Conservation (phyloP, 2,329 filamentous ascomycete species). For the Microsporum audouinii region DNA sequence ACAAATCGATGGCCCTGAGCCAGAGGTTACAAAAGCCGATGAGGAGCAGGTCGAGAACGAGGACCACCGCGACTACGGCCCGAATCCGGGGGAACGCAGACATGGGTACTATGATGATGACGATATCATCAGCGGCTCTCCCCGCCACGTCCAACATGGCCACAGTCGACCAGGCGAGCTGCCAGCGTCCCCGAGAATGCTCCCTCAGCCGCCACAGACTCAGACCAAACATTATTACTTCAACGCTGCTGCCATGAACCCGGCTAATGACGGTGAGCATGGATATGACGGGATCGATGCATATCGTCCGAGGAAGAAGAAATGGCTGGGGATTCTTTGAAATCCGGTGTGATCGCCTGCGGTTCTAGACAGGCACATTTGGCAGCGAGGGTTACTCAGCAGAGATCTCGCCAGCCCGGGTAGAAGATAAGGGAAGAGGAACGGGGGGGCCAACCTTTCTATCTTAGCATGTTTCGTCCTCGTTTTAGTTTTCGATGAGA, state of each 20-base stretch:
- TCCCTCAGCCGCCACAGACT: not conserved
- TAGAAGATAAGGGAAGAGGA: not conserved
- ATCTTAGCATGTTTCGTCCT: not conserved
- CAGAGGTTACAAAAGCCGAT: not conserved
- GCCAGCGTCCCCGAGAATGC: not conserved
- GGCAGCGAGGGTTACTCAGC: not conserved
- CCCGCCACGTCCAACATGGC: not conserved
- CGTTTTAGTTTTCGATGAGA: not conserved
- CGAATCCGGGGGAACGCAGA: conserved; percentile 5
- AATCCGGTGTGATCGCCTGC: not conserved
- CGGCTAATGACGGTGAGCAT: conserved; percentile 12
- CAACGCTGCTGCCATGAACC: conserved; percentile 2
- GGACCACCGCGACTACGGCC: conserved; percentile 5
- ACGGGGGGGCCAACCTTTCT: not conserved
- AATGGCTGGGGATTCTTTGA: conserved; percentile 17
- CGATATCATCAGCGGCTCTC: not conserved
- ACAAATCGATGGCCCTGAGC: not conserved
- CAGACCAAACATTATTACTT: not conserved
- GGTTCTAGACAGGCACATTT: not conserved
- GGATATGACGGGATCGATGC: conserved; percentile 24
- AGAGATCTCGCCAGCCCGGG: not conserved
- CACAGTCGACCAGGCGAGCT: not conserved
- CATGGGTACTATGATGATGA: conserved; percentile 1
- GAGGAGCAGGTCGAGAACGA: conserved; percentile 6
- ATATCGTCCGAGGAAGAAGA: conserved; percentile 21